Evolutionary conservation across 345 rosid genomes (phyloP).

Genomic region (Draba incana): DNA sequence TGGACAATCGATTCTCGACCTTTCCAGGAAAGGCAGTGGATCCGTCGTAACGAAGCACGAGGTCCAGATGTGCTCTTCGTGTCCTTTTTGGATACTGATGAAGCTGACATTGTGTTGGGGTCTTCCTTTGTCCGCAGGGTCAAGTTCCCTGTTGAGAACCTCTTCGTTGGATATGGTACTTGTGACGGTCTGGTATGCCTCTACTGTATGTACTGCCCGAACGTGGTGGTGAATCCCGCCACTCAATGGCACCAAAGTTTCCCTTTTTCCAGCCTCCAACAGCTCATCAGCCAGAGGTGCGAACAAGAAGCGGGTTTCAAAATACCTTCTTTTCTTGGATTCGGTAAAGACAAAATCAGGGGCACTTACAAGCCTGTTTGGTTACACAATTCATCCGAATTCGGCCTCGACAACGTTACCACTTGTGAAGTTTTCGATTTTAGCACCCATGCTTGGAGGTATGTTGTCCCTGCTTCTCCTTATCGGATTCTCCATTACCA

Average conservation of each 20-base stretch:
- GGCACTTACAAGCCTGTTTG: not conserved
- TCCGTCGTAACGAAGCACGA: not conserved
- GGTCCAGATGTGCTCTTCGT: not conserved
- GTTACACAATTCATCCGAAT: not conserved
- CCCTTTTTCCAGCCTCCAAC: not conserved
- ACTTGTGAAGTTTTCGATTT: constrained; percentile 13
- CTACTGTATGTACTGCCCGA: not conserved
- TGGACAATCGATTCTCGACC: not conserved
- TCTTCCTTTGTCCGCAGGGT: not conserved
- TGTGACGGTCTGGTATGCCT: constrained; percentile 6
- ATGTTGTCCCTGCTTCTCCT: not conserved
- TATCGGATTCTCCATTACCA: not conserved
- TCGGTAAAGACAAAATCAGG: not conserved
- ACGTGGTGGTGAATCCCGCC: not conserved
- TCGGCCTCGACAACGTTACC: not conserved
- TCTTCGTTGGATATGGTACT: not conserved
- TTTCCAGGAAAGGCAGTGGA: not conserved
- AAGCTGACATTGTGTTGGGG: not conserved
- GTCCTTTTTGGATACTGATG: not conserved
- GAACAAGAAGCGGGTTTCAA: too few species aligned
- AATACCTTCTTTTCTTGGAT: not conserved
- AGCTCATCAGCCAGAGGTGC: not conserved
- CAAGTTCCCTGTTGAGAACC: not conserved
- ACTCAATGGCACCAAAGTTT: not conserved
- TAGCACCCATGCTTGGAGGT: constrained; percentile 9